Evolutionary conservation across 192 early-diverging fungal genomes (phyloP).

Genomic region (Lobosporangium transversale): DNA sequence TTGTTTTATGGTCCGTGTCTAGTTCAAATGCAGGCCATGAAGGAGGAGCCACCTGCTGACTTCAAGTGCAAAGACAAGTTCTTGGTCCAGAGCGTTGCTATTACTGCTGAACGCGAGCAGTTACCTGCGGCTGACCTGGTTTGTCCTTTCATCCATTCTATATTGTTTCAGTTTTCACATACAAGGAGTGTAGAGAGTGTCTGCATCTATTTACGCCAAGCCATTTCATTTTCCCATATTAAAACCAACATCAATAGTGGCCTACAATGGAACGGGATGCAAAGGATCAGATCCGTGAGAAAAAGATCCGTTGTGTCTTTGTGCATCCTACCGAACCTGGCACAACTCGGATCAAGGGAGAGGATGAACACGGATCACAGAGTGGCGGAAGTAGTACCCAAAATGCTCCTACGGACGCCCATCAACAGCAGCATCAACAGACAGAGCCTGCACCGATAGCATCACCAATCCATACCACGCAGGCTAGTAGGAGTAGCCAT

Average conservation of each 20-base stretch:
- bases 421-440: conserved; percentile 6
- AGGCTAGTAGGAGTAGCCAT: not conserved
- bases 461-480: conserved; percentile 8
- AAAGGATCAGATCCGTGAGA: conserved; percentile 70
- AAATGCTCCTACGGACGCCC: not conserved
- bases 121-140: conserved; percentile 71
- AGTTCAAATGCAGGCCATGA: conserved; percentile 90
- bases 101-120: conserved; percentile 72
- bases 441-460: conserved; percentile 2
- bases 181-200: too few species aligned
- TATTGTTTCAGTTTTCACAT: too few species aligned
- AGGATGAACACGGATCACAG: conserved; percentile 10
- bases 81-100: conserved; percentile 86
- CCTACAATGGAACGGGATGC: conserved; percentile 66
- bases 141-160: too few species aligned
- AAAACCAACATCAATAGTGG: conserved; percentile 68
- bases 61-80: conserved; percentile 98
- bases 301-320: conserved; percentile 73
- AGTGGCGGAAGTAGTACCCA: not conserved
- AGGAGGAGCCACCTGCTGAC: conserved; percentile 80
- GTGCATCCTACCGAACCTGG: conserved; percentile 43
- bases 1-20: too few species aligned
- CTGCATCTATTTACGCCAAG: too few species aligned
- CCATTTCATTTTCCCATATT: too few species aligned
- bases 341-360: conserved; percentile 26